These are phyloP conservation scores for Jasminum sambac DNA, from an alignment of 257 asterid species.

Conservation along the genomic window DNA sequence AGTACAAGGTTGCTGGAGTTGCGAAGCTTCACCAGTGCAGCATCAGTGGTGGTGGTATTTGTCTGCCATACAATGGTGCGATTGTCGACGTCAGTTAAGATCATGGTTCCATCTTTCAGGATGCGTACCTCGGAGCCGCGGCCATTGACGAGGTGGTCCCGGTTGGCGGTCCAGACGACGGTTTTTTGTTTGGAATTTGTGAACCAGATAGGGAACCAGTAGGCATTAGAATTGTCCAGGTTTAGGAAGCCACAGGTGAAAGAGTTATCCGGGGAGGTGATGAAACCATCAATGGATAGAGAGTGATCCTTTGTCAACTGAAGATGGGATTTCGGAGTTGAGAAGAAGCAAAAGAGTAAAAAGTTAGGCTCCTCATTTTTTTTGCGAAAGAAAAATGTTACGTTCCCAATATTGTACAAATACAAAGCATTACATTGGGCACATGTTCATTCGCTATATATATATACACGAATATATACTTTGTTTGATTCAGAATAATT, in stretches of 20 bases:
- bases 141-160: conserved; percentile 56
- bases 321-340: conserved; percentile 29
- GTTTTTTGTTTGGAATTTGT: conserved; percentile 56
- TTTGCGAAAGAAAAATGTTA: neutral
- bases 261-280: conserved; percentile 31
- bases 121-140: conserved; percentile 36
- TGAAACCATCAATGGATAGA: conserved; percentile 45
- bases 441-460: neutral
- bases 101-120: conserved; percentile 43
- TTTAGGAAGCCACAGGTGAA: conserved; percentile 51
- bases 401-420: neutral
- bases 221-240: conserved; percentile 50
- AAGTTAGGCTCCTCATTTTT: conserved; percentile 31
- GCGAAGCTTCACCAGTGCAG: conserved; percentile 46
- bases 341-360: conserved; percentile 10
- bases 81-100: conserved; percentile 45
- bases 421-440: neutral
- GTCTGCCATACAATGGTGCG: conserved; percentile 50
- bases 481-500: too few relatives aligned
- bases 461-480: too few relatives aligned
- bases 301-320: conserved; percentile 37
- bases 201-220: conserved; percentile 67
- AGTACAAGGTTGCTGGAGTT: conserved; percentile 54
- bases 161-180: conserved; percentile 63
- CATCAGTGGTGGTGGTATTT: conserved; percentile 29